phyloP scores from a whole-genome alignment of 2,329 filamentous ascomycete genomes.

The Botrytis galanthina region DNA sequence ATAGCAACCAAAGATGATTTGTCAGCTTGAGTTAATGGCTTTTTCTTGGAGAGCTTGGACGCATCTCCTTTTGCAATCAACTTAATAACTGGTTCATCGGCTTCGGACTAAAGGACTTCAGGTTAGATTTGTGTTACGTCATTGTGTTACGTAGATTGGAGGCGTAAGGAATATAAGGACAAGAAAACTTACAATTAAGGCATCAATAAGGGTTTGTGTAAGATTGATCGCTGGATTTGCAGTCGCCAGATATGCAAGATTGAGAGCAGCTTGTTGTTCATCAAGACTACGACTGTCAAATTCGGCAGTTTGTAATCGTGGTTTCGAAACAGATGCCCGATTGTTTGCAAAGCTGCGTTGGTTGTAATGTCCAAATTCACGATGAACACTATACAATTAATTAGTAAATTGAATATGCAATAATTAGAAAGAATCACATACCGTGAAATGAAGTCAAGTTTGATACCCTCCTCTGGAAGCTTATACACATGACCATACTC shows the following conservation, averaged over 20 bases:
- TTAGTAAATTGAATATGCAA: neutral
- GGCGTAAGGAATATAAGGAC: neutral
- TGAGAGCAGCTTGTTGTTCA: slow-evolving; percentile 65
- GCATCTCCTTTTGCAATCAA: slow-evolving; percentile 38
- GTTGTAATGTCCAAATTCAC: slow-evolving; percentile 23
- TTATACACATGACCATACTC: slow-evolving; percentile 65
- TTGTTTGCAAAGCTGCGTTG: slow-evolving; percentile 14
- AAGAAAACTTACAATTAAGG: slow-evolving; percentile 57
- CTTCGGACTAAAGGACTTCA: slow-evolving; percentile 41
- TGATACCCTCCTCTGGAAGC: slow-evolving; percentile 61
- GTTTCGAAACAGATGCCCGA: slow-evolving; percentile 22
- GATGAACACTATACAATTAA: slow-evolving; percentile 20
- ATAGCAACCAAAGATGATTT: slow-evolving; percentile 27
- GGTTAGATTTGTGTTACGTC: slow-evolving; percentile 23
- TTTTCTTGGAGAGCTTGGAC: slow-evolving; percentile 18
- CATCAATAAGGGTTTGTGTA: slow-evolving; percentile 52
- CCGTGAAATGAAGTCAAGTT: slow-evolving; percentile 69
- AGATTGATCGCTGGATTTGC: slow-evolving; percentile 46
- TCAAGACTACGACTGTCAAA: slow-evolving; percentile 42
- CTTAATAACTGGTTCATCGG: slow-evolving; percentile 43
- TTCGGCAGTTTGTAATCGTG: slow-evolving; percentile 10
- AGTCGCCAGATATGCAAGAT: slow-evolving; percentile 56
- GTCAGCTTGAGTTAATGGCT: slow-evolving; percentile 22
- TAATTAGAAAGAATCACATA: slow-evolving; percentile 40
- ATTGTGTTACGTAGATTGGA: neutral